Evolutionary conservation across 768 basidiomycete species (phyloP), one percentile per base, ranked within the genome.

Genomic region (Leccinum truebloodii): DNA sequence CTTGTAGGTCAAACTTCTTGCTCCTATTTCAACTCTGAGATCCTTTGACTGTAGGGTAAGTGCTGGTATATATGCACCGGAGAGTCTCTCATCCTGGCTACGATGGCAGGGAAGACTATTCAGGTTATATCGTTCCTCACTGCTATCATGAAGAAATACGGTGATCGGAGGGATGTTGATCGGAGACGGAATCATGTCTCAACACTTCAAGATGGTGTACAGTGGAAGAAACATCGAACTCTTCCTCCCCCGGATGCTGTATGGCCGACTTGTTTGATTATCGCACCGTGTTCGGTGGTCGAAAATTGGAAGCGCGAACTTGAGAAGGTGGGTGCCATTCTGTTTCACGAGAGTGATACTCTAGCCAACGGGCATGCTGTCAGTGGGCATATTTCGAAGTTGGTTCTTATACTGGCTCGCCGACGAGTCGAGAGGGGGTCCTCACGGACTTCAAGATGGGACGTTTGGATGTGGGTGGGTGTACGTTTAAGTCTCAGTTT

Each of bases 351-450:
- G 37, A 28, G 20, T 3, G 28, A 28, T 13, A 57, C 24, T 49
- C 20, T 16, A 34, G n/a, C 60, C 56, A 58, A 62, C 14, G 35
- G 14, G 39, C 3, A 22, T 20, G 16, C 35, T 13, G 6, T 20
- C 62, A 95, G 92, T 98, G 96, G 96, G 92, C 92, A 0, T 95
- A 94, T 72, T 95, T 98, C 64, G 93, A 95, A 73, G 86, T 91
- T 44, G 91, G 87, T 1, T 73, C 86, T 54, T 95, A 90, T 67
- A 82, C 78, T 18, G 86, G 87, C 0, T 67, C 66, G 0, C 79
- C 70, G 0, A 77, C 82, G 50, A 79, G 85, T 30, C 84, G 89
- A 54, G 78, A 78, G 26, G 75, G 78, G 1, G 81, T 90, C 0
- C 73, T 94, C 0, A 77, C 78, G 1, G 85, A 90, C 55, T 98